These are phyloP conservation scores for Phytopythium sindhum DNA, from an alignment of 352 stramenopile species.

Conservation along the genomic window DNA sequence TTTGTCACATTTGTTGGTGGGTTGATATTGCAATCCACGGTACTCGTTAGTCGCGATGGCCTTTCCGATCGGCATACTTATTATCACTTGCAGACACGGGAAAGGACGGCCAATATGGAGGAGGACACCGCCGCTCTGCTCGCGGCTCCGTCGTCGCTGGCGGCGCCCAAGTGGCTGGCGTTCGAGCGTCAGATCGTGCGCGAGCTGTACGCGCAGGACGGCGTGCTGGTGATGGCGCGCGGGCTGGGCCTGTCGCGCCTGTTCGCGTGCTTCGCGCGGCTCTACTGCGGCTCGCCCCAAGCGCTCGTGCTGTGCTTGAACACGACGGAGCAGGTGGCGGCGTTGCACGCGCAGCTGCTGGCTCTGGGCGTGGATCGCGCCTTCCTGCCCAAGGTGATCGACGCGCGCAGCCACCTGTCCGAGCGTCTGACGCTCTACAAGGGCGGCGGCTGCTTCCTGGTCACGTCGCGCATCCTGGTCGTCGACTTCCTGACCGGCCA, in stretches of 20 bases:
- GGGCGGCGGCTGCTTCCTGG: constrained; percentile 90
- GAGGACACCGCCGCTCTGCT: background rate
- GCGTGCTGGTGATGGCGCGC: constrained; percentile 90
- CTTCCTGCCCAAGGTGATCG: constrained; percentile 86
- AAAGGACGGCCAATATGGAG: background rate
- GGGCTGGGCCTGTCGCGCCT: constrained; percentile 88
- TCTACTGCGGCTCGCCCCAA: constrained; percentile 77
- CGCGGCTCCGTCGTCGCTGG: constrained; percentile 5
- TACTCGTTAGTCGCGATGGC: no score
- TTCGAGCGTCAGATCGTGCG: constrained; percentile 71
- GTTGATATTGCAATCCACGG: no score
- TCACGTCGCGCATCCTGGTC: constrained; percentile 97
- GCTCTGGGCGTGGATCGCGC: constrained; percentile 85
- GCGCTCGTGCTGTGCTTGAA: constrained; percentile 93
- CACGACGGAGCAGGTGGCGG: constrained; percentile 81
- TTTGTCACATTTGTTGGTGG: background rate
- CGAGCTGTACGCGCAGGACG: constrained; percentile 81
- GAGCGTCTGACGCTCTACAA: constrained; percentile 90
- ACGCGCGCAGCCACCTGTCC: constrained; percentile 63
- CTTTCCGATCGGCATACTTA: background rate
- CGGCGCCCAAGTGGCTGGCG: constrained; percentile 56
- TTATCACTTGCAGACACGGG: background rate
- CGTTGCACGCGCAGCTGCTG: constrained; percentile 75
- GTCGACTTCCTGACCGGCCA: constrained; percentile 93
- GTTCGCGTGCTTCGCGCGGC: constrained; percentile 89